phyloP scores from a whole-genome alignment of 2,329 filamentous ascomycete species.

The Colletotrichum tropicicola region DNA sequence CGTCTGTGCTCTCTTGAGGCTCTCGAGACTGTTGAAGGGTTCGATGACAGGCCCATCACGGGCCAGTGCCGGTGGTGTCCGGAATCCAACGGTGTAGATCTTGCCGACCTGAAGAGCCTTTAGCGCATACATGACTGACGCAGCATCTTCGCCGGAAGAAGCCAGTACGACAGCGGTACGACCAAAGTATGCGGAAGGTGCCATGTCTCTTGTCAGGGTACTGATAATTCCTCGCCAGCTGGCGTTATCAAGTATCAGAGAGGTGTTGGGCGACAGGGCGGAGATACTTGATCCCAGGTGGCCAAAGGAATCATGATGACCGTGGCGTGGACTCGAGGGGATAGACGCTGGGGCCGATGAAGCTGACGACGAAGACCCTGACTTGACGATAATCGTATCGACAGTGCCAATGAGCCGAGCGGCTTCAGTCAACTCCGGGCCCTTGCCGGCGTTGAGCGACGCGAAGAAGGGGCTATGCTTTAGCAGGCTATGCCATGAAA shows the following conservation, averaged over 20 bases:
- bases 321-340: conserved; percentile 56
- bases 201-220: conserved; percentile 82
- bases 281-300: conserved; percentile 30
- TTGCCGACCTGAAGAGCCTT: conserved; percentile 79
- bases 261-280: conserved; percentile 55
- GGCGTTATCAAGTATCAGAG: conserved; percentile 81
- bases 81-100: conserved; percentile 87
- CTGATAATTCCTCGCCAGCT: conserved; percentile 87
- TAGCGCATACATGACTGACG: conserved; percentile 81
- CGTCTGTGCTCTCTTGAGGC: conserved; percentile 60
- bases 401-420: conserved; percentile 82
- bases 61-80: conserved; percentile 68
- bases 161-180: conserved; percentile 81
- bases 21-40: conserved; percentile 80
- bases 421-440: conserved; percentile 75
- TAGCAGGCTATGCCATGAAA: conserved; percentile 69
- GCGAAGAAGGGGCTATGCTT: conserved; percentile 62
- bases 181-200: conserved; percentile 81
- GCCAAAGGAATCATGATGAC: conserved; percentile 37
- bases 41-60: conserved; percentile 74
- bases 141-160: conserved; percentile 77
- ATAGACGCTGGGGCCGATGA: conserved; percentile 56
- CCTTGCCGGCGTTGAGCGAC: conserved; percentile 57
- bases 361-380: conserved; percentile 51
- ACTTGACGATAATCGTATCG: conserved; percentile 79